These are phyloP conservation scores for Xylaria flabelliformis DNA, from an alignment of 495 filamentous ascomycete species.

Conservation along the genomic window DNA sequence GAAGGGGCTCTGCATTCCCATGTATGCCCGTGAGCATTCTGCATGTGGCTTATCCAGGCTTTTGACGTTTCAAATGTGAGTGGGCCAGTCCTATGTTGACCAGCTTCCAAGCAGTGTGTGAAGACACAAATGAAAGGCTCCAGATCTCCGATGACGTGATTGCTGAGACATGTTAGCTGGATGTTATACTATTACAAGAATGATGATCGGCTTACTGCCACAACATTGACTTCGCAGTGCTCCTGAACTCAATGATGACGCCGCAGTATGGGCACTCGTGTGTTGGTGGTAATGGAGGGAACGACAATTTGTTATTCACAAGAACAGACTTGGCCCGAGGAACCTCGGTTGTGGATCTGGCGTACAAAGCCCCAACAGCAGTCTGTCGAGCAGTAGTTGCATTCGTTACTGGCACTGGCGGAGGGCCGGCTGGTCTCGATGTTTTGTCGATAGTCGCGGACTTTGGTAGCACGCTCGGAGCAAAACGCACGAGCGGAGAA, in stretches of 20 bases:
- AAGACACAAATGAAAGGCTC: slow-evolving; percentile 44
- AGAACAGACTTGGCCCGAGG: slow-evolving; percentile 43
- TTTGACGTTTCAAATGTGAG: slow-evolving; percentile 45
- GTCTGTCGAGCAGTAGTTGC: slow-evolving; percentile 45
- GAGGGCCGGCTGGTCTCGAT: slow-evolving; percentile 9
- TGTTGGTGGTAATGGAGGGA: slow-evolving; percentile 41
- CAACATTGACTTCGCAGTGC: slow-evolving; percentile 30
- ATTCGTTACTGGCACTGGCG: slow-evolving; percentile 39
- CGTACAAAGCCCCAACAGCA: slow-evolving; percentile 39
- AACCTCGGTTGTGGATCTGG: slow-evolving; percentile 40
- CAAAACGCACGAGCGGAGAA: slow-evolving; percentile 39
- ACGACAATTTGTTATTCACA: slow-evolving; percentile 45
- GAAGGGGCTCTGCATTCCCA: slow-evolving; percentile 46
- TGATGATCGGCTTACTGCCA: slow-evolving; percentile 18
- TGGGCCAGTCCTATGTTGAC: slow-evolving; percentile 34
- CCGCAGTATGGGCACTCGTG: slow-evolving; percentile 44
- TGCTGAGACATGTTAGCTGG: slow-evolving; percentile 30
- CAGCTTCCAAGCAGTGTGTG: slow-evolving; percentile 35
- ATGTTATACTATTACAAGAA: not conserved
- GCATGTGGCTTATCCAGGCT: slow-evolving; percentile 45
- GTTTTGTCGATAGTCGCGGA: slow-evolving; percentile 30
- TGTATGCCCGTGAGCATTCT: slow-evolving; percentile 43
- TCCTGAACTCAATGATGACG: slow-evolving; percentile 41
- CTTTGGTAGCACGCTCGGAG: slow-evolving; percentile 34
- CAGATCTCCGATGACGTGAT: slow-evolving; percentile 44